Conservation (phyloP, 352 stramenopile species). For the Phytophthora megakarya region DNA sequence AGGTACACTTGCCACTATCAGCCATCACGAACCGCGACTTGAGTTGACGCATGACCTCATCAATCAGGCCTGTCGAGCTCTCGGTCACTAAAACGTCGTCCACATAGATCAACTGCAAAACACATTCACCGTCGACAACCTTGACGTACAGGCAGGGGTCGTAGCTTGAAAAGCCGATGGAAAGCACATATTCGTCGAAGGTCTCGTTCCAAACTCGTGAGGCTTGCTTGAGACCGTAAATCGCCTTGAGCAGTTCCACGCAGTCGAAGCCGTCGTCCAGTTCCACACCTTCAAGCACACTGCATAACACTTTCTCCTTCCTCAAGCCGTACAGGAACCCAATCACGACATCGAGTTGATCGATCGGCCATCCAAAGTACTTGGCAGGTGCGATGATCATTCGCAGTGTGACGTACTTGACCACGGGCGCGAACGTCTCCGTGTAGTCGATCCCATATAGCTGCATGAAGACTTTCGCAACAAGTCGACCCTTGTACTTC, state of each 20-base stretch:
- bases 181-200: conserved; percentile 10
- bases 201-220: conserved; percentile 1
- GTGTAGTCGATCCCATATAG: no score
- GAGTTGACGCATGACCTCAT: conserved; percentile 16
- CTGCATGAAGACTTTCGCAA: no score
- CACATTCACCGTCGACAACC: conserved; percentile 11
- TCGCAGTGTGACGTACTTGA: no score
- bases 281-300: neutral
- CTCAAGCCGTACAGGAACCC: no score
- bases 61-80: conserved; percentile 18
- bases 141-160: conserved; percentile 27
- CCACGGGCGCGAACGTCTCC: no score
- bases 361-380: no score
- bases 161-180: conserved; percentile 7
- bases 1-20: conserved; percentile 31
- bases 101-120: conserved; percentile 23
- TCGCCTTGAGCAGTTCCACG: conserved; percentile 3
- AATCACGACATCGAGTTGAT: no score
- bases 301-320: no score
- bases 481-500: no score
- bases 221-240: conserved; percentile 3
- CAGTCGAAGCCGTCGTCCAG: conserved; percentile 2
- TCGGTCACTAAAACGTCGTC: conserved; percentile 23
- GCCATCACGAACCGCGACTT: conserved; percentile 32
- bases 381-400: no score